A percentile compares a stretch with the other conserved stretches of the same genome.
These are phyloP conservation scores for Blastobotrys proliferans DNA, from an alignment of 1,139 yeast genomes.

Conservation along the genomic window DNA sequence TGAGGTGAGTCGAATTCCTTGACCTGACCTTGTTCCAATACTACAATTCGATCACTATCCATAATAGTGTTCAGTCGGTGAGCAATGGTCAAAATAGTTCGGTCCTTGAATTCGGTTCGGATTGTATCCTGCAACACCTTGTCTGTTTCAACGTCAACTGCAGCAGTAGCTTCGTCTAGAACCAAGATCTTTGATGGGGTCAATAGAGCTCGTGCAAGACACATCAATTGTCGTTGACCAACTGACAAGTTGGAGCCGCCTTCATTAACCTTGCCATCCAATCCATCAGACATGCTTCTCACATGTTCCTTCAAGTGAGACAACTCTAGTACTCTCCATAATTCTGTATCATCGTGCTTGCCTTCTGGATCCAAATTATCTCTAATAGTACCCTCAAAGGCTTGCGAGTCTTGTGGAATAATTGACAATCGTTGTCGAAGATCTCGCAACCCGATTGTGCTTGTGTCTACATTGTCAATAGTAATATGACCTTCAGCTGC, in stretches of 20 bases:
- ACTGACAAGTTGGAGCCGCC: conserved; percentile 87
- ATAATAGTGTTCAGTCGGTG: conserved; percentile 90
- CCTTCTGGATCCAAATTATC: conserved; percentile 85
- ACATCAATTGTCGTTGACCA: conserved; percentile 90
- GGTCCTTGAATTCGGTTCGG: conserved; percentile 74
- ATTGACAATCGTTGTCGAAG: conserved; percentile 81
- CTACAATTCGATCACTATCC: conserved; percentile 86
- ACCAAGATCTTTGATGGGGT: conserved; percentile 76
- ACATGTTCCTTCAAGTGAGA: conserved; percentile 82
- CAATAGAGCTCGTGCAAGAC: conserved; percentile 82
- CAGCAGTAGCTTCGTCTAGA: conserved; percentile 95
- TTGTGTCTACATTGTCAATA: conserved; percentile 70
- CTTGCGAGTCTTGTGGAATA: conserved; percentile 97
- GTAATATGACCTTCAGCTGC: conserved; percentile 66
- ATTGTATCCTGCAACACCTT: conserved; percentile 82
- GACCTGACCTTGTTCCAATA: conserved; percentile 77
- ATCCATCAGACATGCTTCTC: conserved; percentile 55
- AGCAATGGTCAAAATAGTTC: conserved; percentile 92
- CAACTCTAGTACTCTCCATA: conserved; percentile 82
- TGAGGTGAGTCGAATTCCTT: conserved; percentile 84
- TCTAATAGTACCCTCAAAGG: conserved; percentile 85
- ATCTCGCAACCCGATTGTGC: conserved; percentile 72
- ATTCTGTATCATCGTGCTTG: conserved; percentile 62
- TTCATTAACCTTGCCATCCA: conserved; percentile 65
- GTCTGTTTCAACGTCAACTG: conserved; percentile 95